Evolutionary conservation across 2,329 filamentous ascomycete species (phyloP).

Genomic region (Trichoderma sp.): DNA sequence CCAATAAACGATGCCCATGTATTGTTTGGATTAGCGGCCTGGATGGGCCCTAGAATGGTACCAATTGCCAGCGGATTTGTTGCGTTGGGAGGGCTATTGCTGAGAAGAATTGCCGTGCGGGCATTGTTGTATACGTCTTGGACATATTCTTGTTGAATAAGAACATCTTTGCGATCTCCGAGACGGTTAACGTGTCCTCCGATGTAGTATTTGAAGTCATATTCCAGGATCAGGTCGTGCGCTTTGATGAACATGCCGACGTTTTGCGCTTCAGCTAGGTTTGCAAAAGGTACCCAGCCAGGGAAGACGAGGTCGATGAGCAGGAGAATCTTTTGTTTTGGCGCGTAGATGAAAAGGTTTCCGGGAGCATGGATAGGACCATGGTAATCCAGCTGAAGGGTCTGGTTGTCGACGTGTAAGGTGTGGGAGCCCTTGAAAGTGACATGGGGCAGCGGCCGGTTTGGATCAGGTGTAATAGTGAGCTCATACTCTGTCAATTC

Average conservation of each 20-base stretch:
- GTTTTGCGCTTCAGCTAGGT: background rate
- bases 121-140: background rate
- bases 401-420: background rate
- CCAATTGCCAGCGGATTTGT: background rate
- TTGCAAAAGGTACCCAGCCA: background rate
- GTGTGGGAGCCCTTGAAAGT: background rate
- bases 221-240: background rate
- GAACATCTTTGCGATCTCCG: background rate
- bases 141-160: background rate
- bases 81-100: background rate
- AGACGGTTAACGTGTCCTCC: background rate
- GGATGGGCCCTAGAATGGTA: background rate
- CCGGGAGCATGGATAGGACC: background rate
- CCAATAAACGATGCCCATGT: background rate
- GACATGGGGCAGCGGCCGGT: background rate
- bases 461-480: background rate
- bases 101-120: background rate
- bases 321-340: background rate
- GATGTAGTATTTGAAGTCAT: background rate
- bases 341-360: background rate
- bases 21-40: background rate
- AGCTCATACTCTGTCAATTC: background rate
- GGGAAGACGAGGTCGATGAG: slow-evolving; percentile 1
- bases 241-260: background rate
- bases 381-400: background rate